A percentile compares a stretch with the other conserved stretches of the same genome.
Evolutionary conservation across 805 yeast species (phyloP).

Genomic region (Barnettozyma salicaria): DNA sequence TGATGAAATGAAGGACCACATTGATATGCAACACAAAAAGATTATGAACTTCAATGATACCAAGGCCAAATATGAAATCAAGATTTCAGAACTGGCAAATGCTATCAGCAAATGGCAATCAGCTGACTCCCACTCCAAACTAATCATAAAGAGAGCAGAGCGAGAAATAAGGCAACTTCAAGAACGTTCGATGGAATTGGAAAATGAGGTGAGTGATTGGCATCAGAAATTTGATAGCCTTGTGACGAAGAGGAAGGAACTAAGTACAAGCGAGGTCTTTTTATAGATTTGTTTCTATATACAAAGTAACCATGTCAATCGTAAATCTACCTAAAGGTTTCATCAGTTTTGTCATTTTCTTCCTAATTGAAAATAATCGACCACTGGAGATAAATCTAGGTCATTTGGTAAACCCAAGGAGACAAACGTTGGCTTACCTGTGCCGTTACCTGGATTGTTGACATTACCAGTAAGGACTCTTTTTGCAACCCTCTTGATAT

Average conservation of each 20-base stretch:
- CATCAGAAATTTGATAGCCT: slow-evolving; percentile 33
- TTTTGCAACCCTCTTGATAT: slow-evolving; percentile 68
- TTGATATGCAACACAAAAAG: slow-evolving; percentile 45
- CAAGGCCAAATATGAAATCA: slow-evolving; percentile 47
- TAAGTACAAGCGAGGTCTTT: slow-evolving; percentile 24
- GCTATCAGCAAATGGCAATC: slow-evolving; percentile 38
- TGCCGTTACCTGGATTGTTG: slow-evolving; percentile 38
- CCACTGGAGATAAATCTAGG: slow-evolving; percentile 67
- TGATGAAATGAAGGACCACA: slow-evolving; percentile 46
- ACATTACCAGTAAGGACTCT: slow-evolving; percentile 67
- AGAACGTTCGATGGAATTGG: slow-evolving; percentile 46
- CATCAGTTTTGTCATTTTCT: background rate
- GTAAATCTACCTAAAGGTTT: too few species aligned
- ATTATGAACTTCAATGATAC: slow-evolving; percentile 53
- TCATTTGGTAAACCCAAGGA: slow-evolving; percentile 82
- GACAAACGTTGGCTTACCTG: slow-evolving; percentile 75
- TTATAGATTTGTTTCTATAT: slow-evolving; percentile 12
- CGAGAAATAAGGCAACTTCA: slow-evolving; percentile 52
- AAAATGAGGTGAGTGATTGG: slow-evolving; percentile 55
- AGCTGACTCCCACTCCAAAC: slow-evolving; percentile 39
- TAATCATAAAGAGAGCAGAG: slow-evolving; percentile 41
- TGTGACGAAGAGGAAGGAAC: slow-evolving; percentile 16
- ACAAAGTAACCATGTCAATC: too few species aligned
- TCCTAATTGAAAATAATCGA: slow-evolving; percentile 62
- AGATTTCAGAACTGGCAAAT: slow-evolving; percentile 40